phyloP scores from a whole-genome alignment of 345 rosid genomes.

The Populus deltoides region DNA sequence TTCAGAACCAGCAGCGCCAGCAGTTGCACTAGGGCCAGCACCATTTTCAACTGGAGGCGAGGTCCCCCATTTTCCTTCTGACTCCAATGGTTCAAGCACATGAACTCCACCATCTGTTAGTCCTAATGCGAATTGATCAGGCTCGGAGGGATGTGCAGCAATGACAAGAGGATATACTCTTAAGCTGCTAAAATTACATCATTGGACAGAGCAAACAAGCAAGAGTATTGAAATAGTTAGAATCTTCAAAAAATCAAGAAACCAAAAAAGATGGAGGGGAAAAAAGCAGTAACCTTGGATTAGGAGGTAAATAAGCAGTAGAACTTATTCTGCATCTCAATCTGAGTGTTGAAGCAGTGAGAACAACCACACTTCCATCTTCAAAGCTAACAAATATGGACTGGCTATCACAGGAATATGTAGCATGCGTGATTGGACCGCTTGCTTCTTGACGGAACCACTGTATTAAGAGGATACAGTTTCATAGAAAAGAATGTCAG shows the following conservation, averaged over 20 bases:
- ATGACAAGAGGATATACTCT: constrained; percentile 73
- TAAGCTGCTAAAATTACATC: constrained; percentile 47
- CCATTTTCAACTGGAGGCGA: constrained; percentile 74
- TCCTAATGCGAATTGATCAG: constrained; percentile 80
- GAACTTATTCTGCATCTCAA: constrained; percentile 79
- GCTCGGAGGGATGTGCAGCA: constrained; percentile 68
- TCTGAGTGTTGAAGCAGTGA: constrained; percentile 60
- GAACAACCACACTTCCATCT: constrained; percentile 66
- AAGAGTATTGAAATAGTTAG: not conserved
- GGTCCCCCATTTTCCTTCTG: constrained; percentile 84
- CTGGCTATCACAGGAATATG: constrained; percentile 79
- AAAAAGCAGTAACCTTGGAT: constrained; percentile 52
- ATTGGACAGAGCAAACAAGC: not conserved
- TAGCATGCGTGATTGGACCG: constrained; percentile 72
- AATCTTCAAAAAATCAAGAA: not conserved
- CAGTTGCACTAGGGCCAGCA: constrained; percentile 49
- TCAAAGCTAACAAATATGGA: constrained; percentile 72
- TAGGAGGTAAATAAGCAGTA: constrained; percentile 61
- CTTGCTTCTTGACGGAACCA: constrained; percentile 62
- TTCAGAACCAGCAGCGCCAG: constrained; percentile 50
- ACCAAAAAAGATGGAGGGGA: not conserved
- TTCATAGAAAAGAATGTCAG: constrained; percentile 7
- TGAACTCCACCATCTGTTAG: constrained; percentile 65
- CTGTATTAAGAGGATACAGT: constrained; percentile 35
- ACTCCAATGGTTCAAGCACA: constrained; percentile 66